Evolutionary conservation across 257 asterid genomes (phyloP), one percentile per base, ranked within the genome.

Genomic region (Salvia hispanica): DNA sequence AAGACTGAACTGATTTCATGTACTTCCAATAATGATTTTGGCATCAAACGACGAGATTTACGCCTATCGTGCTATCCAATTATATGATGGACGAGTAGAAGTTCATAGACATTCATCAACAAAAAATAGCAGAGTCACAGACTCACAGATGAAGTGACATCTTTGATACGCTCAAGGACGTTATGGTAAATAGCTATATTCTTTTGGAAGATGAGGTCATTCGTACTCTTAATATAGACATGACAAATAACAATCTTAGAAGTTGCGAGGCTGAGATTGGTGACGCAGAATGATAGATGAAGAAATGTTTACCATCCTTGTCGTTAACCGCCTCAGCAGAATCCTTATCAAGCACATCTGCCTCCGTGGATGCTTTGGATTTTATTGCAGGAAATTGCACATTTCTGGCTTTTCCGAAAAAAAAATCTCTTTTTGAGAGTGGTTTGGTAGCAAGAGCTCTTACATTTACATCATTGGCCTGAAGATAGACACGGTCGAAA

Each of bases 321-420:
- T 69, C 73, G 62, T 77, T 76, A 66, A 61, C 75, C 2, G 76
- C 72, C 39, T 79, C 82, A 37, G 53, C 78, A 51, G 88, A 83
- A 77, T 67, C 89, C 75, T 83, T 83, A 18, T 78, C 77, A 40
- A 83, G 73, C 55, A 80, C 46, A 39, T 80, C 86, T 3, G 81
- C 84, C 77, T 81, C 84, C 63, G 67, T 3, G 33, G 97, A 81
- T 64, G 88, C 55, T 76, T 83, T 84, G 66, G 76, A 74, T 76
- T 71, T 81, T 58, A 77, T 70, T 51, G 64, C 69, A 14, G 68
- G 39, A 76, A 39, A 73, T 47, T 6, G 71, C 52, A 66, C 70
- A 33, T 37, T 71, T 31, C 15, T 74, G 62, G 72, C 57, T 62
- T 64, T 72, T 21, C 74, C 63, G 47, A 69, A 48, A 73, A 40